Conservation (phyloP, 345 rosid species). For the Gossypium herbaceum region DNA sequence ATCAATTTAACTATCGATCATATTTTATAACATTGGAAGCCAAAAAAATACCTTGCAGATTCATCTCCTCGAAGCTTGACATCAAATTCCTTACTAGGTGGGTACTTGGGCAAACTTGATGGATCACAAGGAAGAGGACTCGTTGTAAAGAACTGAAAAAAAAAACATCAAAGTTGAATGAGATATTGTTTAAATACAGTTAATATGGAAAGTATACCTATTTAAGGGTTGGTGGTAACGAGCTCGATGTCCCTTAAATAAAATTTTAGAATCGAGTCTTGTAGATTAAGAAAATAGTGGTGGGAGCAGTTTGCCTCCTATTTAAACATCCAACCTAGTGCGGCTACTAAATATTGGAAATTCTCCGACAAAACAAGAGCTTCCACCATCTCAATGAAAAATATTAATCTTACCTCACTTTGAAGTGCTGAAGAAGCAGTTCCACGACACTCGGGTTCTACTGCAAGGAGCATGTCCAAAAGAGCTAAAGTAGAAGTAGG, state of each 20-base stretch:
- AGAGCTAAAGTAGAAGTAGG: constrained; percentile 51
- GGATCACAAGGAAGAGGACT: constrained; percentile 60
- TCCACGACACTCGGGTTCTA: constrained; percentile 54
- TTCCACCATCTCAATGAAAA: not conserved
- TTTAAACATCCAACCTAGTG: too few species aligned
- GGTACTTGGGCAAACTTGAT: constrained; percentile 59
- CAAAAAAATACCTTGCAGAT: constrained; percentile 37
- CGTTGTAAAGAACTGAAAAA: constrained; percentile 46
- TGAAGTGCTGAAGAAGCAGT: constrained; percentile 47
- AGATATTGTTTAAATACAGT: too few species aligned
- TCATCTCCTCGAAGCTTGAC: constrained; percentile 44
- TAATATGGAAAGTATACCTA: too few species aligned
- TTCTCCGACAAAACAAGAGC: not conserved
- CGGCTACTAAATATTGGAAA: too few species aligned
- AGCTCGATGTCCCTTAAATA: too few species aligned
- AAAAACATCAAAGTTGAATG: not conserved
- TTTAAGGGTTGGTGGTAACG: too few species aligned
- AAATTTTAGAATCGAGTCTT: too few species aligned
- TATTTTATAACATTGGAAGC: not conserved
- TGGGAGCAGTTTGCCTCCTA: too few species aligned
- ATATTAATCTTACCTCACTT: constrained; percentile 40
- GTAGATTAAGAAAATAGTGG: too few species aligned
- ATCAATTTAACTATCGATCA: not conserved
- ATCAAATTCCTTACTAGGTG: constrained; percentile 60
- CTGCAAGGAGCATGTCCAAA: constrained; percentile 47